Conservation (phyloP, 805 yeast species). For the Nematodospora valgi region DNA sequence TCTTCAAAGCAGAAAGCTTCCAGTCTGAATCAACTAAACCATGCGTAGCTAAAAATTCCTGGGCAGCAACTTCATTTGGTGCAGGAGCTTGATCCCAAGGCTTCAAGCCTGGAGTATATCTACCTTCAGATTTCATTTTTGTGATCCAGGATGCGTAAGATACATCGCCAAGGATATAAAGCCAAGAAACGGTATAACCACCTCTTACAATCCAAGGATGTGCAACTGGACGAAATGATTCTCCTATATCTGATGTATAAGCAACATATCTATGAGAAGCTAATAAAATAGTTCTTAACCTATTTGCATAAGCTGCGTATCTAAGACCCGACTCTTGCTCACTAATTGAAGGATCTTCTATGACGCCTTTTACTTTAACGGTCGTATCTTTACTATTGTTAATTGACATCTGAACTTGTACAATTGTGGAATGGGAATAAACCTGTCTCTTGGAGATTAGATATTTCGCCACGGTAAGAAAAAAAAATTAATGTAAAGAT, state of each 20-base stretch:
- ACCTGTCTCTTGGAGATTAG: too few relatives aligned
- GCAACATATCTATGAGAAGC: slow-evolving; percentile 84
- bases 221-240: slow-evolving; percentile 79
- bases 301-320: slow-evolving; percentile 80
- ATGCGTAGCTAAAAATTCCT: slow-evolving; percentile 23
- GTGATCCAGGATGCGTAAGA: slow-evolving; percentile 68
- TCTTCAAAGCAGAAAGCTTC: slow-evolving; percentile 59
- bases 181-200: slow-evolving; percentile 76
- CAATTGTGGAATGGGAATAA: too few relatives aligned
- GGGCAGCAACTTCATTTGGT: slow-evolving; percentile 36
- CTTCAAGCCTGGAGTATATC: slow-evolving; percentile 53
- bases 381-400: not conserved
- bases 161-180: slow-evolving; percentile 72
- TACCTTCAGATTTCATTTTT: slow-evolving; percentile 61
- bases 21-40: slow-evolving; percentile 54
- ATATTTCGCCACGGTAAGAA: too few relatives aligned
- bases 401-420: not conserved
- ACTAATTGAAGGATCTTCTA: slow-evolving; percentile 10
- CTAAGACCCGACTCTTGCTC: slow-evolving; percentile 39
- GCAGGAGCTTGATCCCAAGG: slow-evolving; percentile 60
- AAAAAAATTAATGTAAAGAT: not conserved
- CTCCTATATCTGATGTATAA: slow-evolving; percentile 84
- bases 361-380: slow-evolving; percentile 8
- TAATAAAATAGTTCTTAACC: slow-evolving; percentile 63
- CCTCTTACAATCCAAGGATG: slow-evolving; percentile 60